Evolutionary conservation across 164 flowering plant species (phyloP), one percentile per base, ranked within the genome.

Genomic region (Buxus sempervirens): DNA sequence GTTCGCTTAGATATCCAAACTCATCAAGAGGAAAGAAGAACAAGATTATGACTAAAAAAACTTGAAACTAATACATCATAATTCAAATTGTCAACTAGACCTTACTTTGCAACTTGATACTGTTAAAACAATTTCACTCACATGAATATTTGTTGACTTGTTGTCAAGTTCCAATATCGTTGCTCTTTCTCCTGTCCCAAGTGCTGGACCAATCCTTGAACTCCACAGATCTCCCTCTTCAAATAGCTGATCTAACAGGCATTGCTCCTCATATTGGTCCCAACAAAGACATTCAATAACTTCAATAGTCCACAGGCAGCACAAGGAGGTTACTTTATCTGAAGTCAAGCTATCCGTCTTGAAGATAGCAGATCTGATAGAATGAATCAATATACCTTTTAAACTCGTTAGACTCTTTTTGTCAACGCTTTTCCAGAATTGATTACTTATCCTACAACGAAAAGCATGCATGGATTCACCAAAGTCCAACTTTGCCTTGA

Each of bases 241-340:
- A 26, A 90, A 77, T 69, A 92, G 79, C 64, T 82, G 82, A 68
- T 89, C 93, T 64, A 93, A 73, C 62, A 93, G 58, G 57, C 57
- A 63, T 72, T 90, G 93, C 77, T 96, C 90, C 66, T 86, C 86
- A 71, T 55, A 14, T 57, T 74, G 76, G 73, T 83, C 84, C 41
- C 25, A 70, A 70, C 85, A 79, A 42, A 86, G 73, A 70, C 57
- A 71, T 41, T 80, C 81, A 61, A 88, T 77, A 68, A 90, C 82
- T 60, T 89, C 86, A 67, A 76, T 72, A 54, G 82, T 64, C 94
- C 93, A 90, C 27, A 68, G 42, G 70, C 79, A 86, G 79, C 91
- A 89, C 60, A 88, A 77, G 36, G 82, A 80, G 42, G 83, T 62
- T 53, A 80, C 38, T 53, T 68, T 67, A 48, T 72, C 82, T 23